A percentile compares a stretch with the other conserved stretches of the same genome.
Conservation (phyloP, 2,329 filamentous ascomycete genomes). For the Colletotrichum sp. region DNA sequence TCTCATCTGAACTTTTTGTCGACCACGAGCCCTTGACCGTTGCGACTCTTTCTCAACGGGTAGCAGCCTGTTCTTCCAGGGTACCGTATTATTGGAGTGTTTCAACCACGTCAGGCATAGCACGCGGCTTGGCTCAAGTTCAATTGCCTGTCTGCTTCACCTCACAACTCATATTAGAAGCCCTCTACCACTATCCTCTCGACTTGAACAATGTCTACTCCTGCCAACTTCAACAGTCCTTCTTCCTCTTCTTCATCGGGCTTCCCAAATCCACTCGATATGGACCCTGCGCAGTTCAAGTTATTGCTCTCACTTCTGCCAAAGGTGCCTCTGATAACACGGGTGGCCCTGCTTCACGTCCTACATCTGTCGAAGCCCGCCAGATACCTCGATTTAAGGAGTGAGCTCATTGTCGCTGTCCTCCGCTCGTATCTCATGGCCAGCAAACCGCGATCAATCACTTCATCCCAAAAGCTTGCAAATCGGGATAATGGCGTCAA, state of each 20-base stretch:
- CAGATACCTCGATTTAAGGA: constrained; percentile 79
- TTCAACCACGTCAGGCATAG: constrained; percentile 12
- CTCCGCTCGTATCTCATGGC: constrained; percentile 69
- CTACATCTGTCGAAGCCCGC: constrained; percentile 73
- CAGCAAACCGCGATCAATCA: constrained; percentile 54
- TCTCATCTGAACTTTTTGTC: neutral
- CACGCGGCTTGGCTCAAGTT: neutral
- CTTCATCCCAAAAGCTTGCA: constrained; percentile 67
- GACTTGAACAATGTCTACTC: neutral
- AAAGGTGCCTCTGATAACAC: constrained; percentile 66
- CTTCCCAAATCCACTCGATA: constrained; percentile 7
- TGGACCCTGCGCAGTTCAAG: constrained; percentile 17
- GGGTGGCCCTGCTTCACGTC: constrained; percentile 66
- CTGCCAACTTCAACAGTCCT: neutral
- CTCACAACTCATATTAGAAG: neutral
- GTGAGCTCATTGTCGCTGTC: constrained; percentile 73
- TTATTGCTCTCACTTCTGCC: constrained; percentile 45
- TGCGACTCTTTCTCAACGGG: neutral
- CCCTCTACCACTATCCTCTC: neutral
- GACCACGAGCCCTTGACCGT: neutral
- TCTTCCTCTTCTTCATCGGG: neutral
- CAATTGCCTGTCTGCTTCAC: neutral
- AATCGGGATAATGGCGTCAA: constrained; percentile 72
- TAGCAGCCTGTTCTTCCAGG: neutral
- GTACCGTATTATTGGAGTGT: constrained; percentile 7